phyloP scores from a whole-genome alignment of 371 early-diverging fungal species.

The Mortierella sp. region DNA sequence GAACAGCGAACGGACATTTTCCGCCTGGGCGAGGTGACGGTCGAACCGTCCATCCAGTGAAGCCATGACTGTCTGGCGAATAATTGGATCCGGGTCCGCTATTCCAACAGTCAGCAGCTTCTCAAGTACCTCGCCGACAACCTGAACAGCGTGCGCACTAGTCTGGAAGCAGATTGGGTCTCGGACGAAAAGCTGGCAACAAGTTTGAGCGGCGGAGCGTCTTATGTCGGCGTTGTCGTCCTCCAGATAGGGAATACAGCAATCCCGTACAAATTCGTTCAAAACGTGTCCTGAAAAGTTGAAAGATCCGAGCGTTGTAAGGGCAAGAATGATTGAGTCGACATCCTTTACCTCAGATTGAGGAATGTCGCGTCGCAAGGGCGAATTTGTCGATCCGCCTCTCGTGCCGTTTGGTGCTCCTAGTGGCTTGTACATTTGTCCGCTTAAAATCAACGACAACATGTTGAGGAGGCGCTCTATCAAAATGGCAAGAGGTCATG shows the following conservation, averaged over 20 bases:
- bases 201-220: constrained; percentile 91
- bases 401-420: constrained; percentile 73
- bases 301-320: constrained; percentile 90
- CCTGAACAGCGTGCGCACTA: constrained; percentile 87
- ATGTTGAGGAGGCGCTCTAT: constrained; percentile 90
- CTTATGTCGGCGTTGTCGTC: constrained; percentile 89
- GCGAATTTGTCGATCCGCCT: constrained; percentile 58
- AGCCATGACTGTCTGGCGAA: constrained; percentile 85
- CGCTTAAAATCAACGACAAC: constrained; percentile 88
- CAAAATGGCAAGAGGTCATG: not conserved
- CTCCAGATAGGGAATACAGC: constrained; percentile 88
- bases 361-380: constrained; percentile 62
- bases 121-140: constrained; percentile 92
- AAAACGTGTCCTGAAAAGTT: constrained; percentile 89
- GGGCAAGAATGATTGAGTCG: constrained; percentile 87
- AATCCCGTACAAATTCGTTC: constrained; percentile 93
- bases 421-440: constrained; percentile 88
- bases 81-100: constrained; percentile 89
- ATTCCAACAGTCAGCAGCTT: constrained; percentile 91
- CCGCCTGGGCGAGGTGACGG: constrained; percentile 91
- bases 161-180: constrained; percentile 85
- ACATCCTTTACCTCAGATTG: constrained; percentile 74
- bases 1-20: constrained; percentile 90
- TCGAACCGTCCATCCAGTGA: constrained; percentile 90
- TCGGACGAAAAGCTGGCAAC: constrained; percentile 85